phyloP scores from a whole-genome alignment of 306 rosid species.

The Ziziphus jujuba region DNA sequence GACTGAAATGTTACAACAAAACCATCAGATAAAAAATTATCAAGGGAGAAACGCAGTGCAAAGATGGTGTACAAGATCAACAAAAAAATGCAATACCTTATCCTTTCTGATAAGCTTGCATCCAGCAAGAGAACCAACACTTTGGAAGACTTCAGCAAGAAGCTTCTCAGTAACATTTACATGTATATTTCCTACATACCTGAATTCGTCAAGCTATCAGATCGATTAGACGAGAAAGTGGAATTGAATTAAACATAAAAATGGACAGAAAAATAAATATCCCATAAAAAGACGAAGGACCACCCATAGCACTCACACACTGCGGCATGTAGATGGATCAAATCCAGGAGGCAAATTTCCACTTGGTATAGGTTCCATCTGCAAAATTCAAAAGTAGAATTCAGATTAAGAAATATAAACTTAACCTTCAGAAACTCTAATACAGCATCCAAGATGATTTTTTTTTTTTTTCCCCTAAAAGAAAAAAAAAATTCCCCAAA shows the following conservation, averaged over 20 bases:
- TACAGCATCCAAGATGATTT: background rate
- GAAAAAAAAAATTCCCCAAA: background rate
- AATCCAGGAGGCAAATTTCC: slow-evolving; percentile 97
- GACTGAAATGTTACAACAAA: slow-evolving; percentile 45
- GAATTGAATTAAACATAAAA: background rate
- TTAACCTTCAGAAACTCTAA: background rate
- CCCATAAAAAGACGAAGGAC: slow-evolving; percentile 18
- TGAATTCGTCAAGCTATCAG: slow-evolving; percentile 31
- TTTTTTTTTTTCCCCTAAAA: background rate
- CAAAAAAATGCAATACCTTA: slow-evolving; percentile 44
- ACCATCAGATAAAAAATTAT: background rate
- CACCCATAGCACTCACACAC: slow-evolving; percentile 74
- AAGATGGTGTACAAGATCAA: background rate
- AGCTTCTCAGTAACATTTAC: slow-evolving; percentile 77
- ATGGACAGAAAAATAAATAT: slow-evolving; percentile 3
- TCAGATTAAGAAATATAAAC: slow-evolving; percentile 22
- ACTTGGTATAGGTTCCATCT: slow-evolving; percentile 95
- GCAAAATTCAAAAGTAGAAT: slow-evolving; percentile 56
- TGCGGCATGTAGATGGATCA: slow-evolving; percentile 88
- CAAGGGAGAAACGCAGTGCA: background rate
- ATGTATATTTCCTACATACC: slow-evolving; percentile 82
- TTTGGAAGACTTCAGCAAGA: slow-evolving; percentile 75
- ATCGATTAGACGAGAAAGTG: background rate
- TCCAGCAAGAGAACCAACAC: slow-evolving; percentile 72
- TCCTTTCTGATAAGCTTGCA: slow-evolving; percentile 87